Evolutionary conservation across 2,329 filamentous ascomycete species (phyloP), one percentile per base, ranked within the genome.

Genomic region (Metarhizium album): DNA sequence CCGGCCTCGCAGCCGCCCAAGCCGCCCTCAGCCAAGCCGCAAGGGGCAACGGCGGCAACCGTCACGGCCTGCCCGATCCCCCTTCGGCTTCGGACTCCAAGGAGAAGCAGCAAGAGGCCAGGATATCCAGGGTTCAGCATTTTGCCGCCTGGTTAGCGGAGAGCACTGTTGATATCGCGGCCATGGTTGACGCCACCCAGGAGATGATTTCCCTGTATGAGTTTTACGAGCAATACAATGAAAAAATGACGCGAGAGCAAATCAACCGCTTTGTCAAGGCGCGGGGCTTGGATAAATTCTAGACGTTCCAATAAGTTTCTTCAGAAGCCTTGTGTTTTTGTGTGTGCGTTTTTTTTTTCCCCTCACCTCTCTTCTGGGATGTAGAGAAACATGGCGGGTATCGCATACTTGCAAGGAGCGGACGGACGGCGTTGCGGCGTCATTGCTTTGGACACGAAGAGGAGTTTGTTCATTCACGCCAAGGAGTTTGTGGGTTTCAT

Each of bases 141-240:
- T 80, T 79, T 53, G 79, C 88, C 9, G 79, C 80, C 40, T 96
- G 90, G 85, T 74, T 95, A 51, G 86, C 90, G 1, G 89, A 95
- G 63, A 93, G 87, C 60, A 85, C 82, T 51, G 80, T 95, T 42
- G 87, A 94, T 60, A 86, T 95, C 60, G 82, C 87, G 57, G 85
- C 83, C 31, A 84, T 94, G 66, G 85, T 95, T 47, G 88, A 95
- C 67, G 89, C 86, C 61, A 91, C 87, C 0, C 90, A 96, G 68
- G 90, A 95, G 69, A 78, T 95, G 55, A 87, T 96, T 49, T 90
- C 87, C 3, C 79, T 95, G 55, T 95, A 95, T 64, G 87, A 94
- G 62, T 79, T 72, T 53, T 72, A 79, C 47, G 79, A 82, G 60
- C 73, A 78, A 57, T 81, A 80, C 57, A 79, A 80, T 55, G 79